phyloP scores from a whole-genome alignment of 73 alveolate genomes.

The Paramecium sonneborni region DNA sequence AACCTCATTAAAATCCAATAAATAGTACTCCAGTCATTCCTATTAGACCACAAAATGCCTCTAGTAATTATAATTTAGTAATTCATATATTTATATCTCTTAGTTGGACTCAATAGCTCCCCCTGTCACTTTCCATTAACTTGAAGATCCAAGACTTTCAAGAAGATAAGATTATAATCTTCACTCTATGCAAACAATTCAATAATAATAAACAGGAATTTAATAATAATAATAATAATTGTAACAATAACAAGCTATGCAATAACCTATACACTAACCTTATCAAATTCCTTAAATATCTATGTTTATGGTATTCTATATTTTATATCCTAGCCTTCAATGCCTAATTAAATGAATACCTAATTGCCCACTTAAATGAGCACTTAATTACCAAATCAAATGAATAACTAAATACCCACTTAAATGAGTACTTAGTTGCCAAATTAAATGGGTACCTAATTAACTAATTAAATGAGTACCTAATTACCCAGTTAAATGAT shows the following conservation, averaged over 20 bases:
- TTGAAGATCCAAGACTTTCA: constrained; percentile 30
- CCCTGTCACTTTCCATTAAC: neutral
- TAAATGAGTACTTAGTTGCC: neutral
- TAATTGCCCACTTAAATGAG: neutral
- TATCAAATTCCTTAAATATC: neutral
- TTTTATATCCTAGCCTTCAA: neutral
- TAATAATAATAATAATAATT: neutral
- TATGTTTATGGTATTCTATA: neutral
- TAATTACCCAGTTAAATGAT: neutral
- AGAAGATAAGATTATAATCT: neutral
- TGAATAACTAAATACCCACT: too few relatives aligned
- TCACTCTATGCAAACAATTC: neutral
- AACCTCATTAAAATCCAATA: constrained; percentile 21
- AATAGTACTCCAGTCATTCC: constrained; percentile 25
- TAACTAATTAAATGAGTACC: too few relatives aligned
- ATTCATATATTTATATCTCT: too few relatives aligned
- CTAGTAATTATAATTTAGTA: neutral
- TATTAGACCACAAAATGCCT: neutral
- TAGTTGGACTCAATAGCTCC: constrained; percentile 47
- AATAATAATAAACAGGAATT: neutral
- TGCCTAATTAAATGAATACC: neutral
- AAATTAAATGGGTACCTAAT: too few relatives aligned
- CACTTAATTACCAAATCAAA: neutral
- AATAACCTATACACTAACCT: neutral
- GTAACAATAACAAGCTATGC: neutral